A percentile compares a stretch with the other conserved stretches of the same genome.
Evolutionary conservation across 148 eudicot genomes (phyloP).

Genomic region (Chenopodium suecicum): DNA sequence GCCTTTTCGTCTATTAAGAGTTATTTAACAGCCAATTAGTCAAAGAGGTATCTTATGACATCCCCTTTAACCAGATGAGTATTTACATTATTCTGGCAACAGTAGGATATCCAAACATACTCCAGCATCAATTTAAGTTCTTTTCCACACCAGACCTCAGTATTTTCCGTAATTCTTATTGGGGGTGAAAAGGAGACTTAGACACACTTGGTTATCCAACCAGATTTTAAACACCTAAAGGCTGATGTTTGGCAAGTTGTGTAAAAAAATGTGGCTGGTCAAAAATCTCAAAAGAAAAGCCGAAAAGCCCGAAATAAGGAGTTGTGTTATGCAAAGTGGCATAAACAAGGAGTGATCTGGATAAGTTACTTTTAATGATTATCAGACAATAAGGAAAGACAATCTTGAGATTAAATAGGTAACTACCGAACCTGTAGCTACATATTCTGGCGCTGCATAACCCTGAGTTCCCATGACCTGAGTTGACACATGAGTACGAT

Average conservation of each 20-base stretch:
- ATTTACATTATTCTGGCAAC: neutral
- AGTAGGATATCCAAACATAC: neutral
- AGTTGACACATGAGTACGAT: constrained; percentile 75
- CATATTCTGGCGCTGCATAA: constrained; percentile 78
- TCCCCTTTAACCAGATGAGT: neutral
- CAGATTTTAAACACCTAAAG: neutral
- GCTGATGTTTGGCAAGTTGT: neutral
- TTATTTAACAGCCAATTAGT: neutral
- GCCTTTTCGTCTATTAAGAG: neutral
- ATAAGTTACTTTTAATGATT: neutral
- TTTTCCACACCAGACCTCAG: neutral
- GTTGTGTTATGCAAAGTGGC: neutral
- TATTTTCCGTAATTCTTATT: too few species aligned
- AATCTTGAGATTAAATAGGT: neutral
- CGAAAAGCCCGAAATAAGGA: neutral
- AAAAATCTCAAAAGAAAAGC: neutral
- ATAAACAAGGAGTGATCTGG: neutral
- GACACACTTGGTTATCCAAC: neutral
- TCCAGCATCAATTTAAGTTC: neutral
- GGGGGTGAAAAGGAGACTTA: neutral
- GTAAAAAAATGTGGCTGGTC: neutral
- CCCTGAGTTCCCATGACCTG: constrained; percentile 84
- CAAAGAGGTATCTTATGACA: neutral
- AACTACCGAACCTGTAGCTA: constrained; percentile 54
- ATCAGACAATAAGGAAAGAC: neutral